Percentiles rank a stretch among this genome's conserved stretches.
Evolutionary conservation across 1,284 basidiomycete species (phyloP).

Genomic region (Mrakiaceae sp.): DNA sequence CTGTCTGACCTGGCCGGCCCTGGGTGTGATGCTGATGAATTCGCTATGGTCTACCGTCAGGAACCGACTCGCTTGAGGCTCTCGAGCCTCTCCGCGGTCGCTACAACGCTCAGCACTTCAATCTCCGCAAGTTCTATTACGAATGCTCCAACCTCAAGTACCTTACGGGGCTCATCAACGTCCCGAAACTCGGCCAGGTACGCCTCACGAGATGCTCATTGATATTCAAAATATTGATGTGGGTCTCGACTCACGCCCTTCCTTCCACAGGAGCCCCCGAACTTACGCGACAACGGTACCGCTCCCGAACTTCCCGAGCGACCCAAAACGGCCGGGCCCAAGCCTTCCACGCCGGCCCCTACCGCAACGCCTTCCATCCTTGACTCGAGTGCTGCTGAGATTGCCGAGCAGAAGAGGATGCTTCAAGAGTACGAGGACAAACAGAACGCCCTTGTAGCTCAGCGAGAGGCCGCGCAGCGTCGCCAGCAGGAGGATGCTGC

Average conservation of each 20-base stretch:
- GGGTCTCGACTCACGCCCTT: conserved; percentile 1
- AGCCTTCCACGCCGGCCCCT: conserved; percentile 27
- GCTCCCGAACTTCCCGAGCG: conserved; percentile 81
- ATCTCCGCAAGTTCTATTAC: conserved; percentile 89
- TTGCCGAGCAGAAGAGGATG: conserved; percentile 88
- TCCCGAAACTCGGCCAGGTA: conserved; percentile 85
- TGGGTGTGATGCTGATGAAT: not conserved
- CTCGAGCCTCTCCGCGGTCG: conserved; percentile 73
- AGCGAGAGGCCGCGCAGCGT: conserved; percentile 73
- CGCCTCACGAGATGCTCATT: not conserved
- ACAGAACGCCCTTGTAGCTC: conserved; percentile 66
- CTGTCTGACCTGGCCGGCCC: not conserved
- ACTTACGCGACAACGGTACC: conserved; percentile 64
- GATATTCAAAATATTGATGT: not conserved
- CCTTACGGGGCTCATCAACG: conserved; percentile 87
- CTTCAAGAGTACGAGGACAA: conserved; percentile 96
- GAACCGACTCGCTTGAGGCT: conserved; percentile 74
- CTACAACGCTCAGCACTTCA: conserved; percentile 78
- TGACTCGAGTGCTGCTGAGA: conserved; percentile 56
- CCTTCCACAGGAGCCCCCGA: conserved; percentile 71
- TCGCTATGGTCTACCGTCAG: conserved; percentile 36
- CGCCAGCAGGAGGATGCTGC: conserved; percentile 64
- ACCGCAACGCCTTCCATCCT: conserved; percentile 51
- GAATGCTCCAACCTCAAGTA: conserved; percentile 96
- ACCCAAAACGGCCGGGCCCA: conserved; percentile 47